phyloP scores from a whole-genome alignment of 192 early-diverging fungal genomes.

The Rhizophagus sp. region DNA sequence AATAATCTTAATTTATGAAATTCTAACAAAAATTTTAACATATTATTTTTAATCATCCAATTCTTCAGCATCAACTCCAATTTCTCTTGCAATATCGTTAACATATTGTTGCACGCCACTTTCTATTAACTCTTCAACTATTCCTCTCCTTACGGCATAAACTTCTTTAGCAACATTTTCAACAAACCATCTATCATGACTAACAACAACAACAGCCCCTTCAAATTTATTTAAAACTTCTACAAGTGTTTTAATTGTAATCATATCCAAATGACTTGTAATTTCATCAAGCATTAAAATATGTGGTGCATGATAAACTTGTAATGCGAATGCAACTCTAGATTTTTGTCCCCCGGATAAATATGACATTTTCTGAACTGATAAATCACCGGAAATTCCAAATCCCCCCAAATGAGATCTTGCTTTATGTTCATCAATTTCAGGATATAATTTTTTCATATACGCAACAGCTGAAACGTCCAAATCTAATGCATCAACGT shows the following conservation, averaged over 20 bases:
- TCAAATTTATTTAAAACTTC: constrained; percentile 67
- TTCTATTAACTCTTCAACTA: constrained; percentile 55
- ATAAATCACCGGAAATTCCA: constrained; percentile 69
- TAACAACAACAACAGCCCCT: constrained; percentile 80
- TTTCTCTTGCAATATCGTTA: constrained; percentile 37
- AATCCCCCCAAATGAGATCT: constrained; percentile 77
- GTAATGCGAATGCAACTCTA: constrained; percentile 73
- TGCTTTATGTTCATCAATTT: constrained; percentile 57
- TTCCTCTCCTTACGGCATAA: constrained; percentile 50
- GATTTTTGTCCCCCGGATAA: constrained; percentile 85
- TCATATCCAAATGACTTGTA: constrained; percentile 90
- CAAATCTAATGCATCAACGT: constrained; percentile 69
- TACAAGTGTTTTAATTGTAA: constrained; percentile 75
- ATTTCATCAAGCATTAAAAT: constrained; percentile 78
- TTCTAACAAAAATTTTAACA: too few relatives aligned
- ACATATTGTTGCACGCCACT: constrained; percentile 71
- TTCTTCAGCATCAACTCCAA: constrained; percentile 15
- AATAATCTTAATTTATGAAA: too few relatives aligned
- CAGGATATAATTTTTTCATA: constrained; percentile 48
- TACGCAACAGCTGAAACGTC: constrained; percentile 51
- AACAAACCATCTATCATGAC: constrained; percentile 88
- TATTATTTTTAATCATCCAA: constrained; percentile 4
- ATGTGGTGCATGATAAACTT: constrained; percentile 65
- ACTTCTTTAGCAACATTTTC: constrained; percentile 60
- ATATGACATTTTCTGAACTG: constrained; percentile 56